Conservation (phyloP, 257 asterid genomes). For the Petunia axillaris region DNA sequence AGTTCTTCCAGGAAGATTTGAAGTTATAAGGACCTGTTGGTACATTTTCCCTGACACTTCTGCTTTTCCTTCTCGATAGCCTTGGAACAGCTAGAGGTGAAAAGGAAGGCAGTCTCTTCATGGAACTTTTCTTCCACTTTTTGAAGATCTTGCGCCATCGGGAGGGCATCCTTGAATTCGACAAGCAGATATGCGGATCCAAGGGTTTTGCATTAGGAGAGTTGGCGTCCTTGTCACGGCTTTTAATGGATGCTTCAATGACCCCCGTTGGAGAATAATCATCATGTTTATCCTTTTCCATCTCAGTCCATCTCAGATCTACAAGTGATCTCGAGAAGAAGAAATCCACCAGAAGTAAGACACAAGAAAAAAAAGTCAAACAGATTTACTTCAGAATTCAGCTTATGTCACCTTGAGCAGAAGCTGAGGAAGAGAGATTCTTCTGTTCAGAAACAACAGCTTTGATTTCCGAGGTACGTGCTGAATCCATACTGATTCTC, state of each 20-base stretch:
- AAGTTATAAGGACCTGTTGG: slow-evolving; percentile 26
- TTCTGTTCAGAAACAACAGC: background rate
- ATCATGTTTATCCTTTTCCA: slow-evolving; percentile 34
- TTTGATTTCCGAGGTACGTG: slow-evolving; percentile 11
- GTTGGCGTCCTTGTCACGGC: slow-evolving; percentile 28
- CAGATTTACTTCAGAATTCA: background rate
- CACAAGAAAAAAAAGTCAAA: background rate
- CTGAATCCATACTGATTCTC: background rate
- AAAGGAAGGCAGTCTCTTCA: slow-evolving; percentile 43
- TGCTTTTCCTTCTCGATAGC: slow-evolving; percentile 43
- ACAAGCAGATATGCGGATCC: background rate
- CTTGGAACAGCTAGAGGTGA: slow-evolving; percentile 44
- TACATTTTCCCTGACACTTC: slow-evolving; percentile 34
- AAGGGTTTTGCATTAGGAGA: slow-evolving; percentile 19
- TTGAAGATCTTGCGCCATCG: slow-evolving; percentile 55
- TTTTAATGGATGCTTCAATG: slow-evolving; percentile 32
- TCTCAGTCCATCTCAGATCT: slow-evolving; percentile 50
- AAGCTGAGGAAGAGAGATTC: slow-evolving; percentile 35
- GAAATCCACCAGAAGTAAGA: background rate
- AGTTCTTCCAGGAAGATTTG: slow-evolving; percentile 57
- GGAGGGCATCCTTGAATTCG: slow-evolving; percentile 31
- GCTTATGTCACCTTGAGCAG: slow-evolving; percentile 51
- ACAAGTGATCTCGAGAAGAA: slow-evolving; percentile 6
- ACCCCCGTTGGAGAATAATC: slow-evolving; percentile 44
- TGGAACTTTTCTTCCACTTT: slow-evolving; percentile 46